Base-by-base conservation (phyloP, 345 rosid genomes). In the Hibiscus mutabilis region DNA sequence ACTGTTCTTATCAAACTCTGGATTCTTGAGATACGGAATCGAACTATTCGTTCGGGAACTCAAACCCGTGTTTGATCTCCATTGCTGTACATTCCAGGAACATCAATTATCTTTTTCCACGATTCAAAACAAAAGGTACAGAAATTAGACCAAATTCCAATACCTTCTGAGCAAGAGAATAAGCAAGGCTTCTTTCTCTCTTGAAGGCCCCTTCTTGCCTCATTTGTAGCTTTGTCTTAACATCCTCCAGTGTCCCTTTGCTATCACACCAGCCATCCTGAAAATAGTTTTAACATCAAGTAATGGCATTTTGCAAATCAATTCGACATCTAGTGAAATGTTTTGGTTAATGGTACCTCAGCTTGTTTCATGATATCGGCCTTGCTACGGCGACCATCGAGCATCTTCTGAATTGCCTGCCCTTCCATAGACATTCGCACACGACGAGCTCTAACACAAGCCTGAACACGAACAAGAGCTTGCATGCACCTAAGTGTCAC, bases 401-500 rank as follows among this genome's bases (percentile, higher is more conserved):
- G 55, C 55, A 49, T 49, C 55, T 49, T 14, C 18, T 11, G 96
- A 57, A 91, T 91, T n/a, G 86, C 93, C 78, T 90, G 96, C 49
- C 96, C 98, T 73, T 91, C 91, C 0, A 79, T 53, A 18, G 98
- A 88, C 97, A 91, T 85, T 31, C 98, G 79, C 5, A 90, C 98
- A 10, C 86, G 89, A 47, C 89, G 89, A 69, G 98, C 97, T 83
- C 98, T 83, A 10, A 91, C 96, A 27, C 97, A 85, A 49, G 98
- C 95, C 64, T 94, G 97, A 15, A 91, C 96, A 31, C 98, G 78
- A 27, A 91, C 95, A 3, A 94, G 90, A 78, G 98, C 98, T 80
- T 94, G 98, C 98, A 94, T 94, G 67, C 97, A 91, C 77, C 88
- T 85, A 19, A 94, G 81, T 31, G 97, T 94, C 27, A 90, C 96